A percentile compares a stretch with the other conserved stretches of the same genome.
These are phyloP conservation scores for Ophiostoma fasciatum DNA, from an alignment of 2,329 filamentous ascomycete species.

Conservation along the genomic window DNA sequence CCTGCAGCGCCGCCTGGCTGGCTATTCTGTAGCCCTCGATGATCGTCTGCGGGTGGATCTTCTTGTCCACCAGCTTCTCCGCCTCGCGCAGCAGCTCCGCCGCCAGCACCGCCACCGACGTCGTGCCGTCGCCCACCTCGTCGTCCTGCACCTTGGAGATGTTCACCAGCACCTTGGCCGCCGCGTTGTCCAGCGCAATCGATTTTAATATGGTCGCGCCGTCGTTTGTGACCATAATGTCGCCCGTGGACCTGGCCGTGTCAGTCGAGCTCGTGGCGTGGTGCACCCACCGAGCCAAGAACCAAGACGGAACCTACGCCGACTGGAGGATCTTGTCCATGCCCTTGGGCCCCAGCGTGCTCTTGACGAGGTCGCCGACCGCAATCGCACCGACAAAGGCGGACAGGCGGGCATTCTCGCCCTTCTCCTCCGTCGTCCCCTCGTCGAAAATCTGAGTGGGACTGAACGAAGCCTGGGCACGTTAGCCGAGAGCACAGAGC, in stretches of 20 bases:
- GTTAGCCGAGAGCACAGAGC: too few species aligned
- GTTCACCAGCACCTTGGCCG: conserved; percentile 95
- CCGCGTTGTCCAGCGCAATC: conserved; percentile 95
- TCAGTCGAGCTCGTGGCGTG: too few species aligned
- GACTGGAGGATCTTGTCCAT: conserved; percentile 99
- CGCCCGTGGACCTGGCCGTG: conserved; percentile 62
- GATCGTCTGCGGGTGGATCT: conserved; percentile 98
- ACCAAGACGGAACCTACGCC: conserved; percentile 44
- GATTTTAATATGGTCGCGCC: conserved; percentile 97
- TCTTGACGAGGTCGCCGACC: conserved; percentile 94
- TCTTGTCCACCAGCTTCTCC: conserved; percentile 92
- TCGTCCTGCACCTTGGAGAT: conserved; percentile 99
- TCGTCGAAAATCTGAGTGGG: conserved; percentile 97
- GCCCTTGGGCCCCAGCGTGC: conserved; percentile 89
- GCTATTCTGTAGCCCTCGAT: conserved; percentile 99
- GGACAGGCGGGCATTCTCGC: conserved; percentile 96
- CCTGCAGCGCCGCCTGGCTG: conserved; percentile 70
- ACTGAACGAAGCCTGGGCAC: conserved; percentile 48
- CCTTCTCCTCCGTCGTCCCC: conserved; percentile 94
- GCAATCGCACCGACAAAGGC: conserved; percentile 97
- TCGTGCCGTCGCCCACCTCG: conserved; percentile 95
- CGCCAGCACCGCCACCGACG: conserved; percentile 89
- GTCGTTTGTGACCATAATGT: conserved; percentile 98
- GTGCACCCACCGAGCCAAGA: too few species aligned
- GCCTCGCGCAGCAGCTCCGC: conserved; percentile 92